Evolutionary conservation across 1,284 basidiomycete species (phyloP).

Genomic region (Sparassis latifolia): DNA sequence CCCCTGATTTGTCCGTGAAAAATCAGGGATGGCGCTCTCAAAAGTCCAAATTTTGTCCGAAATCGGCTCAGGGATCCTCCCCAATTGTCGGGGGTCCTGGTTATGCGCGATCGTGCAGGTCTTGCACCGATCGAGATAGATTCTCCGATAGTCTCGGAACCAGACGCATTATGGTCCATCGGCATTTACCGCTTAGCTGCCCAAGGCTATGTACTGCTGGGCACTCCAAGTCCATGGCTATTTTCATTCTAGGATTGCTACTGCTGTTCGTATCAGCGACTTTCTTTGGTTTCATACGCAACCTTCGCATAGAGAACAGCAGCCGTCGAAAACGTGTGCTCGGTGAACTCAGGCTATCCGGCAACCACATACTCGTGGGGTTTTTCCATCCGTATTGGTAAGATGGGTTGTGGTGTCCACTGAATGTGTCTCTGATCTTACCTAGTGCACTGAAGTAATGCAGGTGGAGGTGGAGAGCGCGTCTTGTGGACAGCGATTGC

Average conservation of each 20-base stretch:
- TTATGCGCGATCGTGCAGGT: too few species aligned
- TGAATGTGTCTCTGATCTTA: slow-evolving; percentile 29
- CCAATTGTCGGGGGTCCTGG: too few species aligned
- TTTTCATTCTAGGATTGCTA: neutral
- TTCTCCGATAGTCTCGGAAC: too few species aligned
- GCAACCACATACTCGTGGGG: slow-evolving; percentile 52
- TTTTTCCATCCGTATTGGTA: slow-evolving; percentile 98
- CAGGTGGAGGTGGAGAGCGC: slow-evolving; percentile 94
- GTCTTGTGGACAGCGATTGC: slow-evolving; percentile 93
- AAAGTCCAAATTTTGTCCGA: too few species aligned
- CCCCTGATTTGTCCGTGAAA: too few species aligned
- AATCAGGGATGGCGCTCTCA: too few species aligned
- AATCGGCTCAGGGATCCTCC: too few species aligned
- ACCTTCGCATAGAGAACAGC: neutral
- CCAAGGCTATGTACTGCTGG: too few species aligned
- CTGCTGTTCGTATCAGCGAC: neutral
- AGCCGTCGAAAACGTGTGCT: slow-evolving; percentile 2
- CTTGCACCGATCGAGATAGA: too few species aligned
- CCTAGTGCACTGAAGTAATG: slow-evolving; percentile 64
- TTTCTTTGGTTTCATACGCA: neutral
- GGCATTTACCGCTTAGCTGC: too few species aligned
- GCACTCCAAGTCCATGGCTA: neutral
- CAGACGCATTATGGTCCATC: too few species aligned
- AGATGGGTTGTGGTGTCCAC: slow-evolving; percentile 20
- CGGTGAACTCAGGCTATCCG: slow-evolving; percentile 5